Percentiles rank a stretch among this genome's conserved stretches.
Evolutionary conservation across 2,329 filamentous ascomycete genomes (phyloP).

Genomic region (Leptodontidium sp.): DNA sequence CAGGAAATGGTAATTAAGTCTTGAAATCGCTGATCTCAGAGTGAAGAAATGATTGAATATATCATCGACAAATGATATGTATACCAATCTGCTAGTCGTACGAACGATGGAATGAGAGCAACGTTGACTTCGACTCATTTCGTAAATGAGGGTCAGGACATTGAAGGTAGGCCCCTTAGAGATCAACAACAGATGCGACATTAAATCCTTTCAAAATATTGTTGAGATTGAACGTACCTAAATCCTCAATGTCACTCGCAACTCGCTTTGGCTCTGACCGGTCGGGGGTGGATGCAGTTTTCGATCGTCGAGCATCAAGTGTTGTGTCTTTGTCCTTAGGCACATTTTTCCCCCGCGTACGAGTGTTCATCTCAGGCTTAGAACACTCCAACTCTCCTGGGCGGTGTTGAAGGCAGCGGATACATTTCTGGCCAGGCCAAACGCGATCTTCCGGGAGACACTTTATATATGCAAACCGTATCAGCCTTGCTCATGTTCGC

Average conservation of each 20-base stretch:
- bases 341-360: slow-evolving; percentile 29
- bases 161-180: not conserved
- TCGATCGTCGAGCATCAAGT: slow-evolving; percentile 11
- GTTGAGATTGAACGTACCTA: not conserved
- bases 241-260: slow-evolving; percentile 21
- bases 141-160: not conserved
- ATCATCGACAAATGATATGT: too few relatives aligned
- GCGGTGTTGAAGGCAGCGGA: slow-evolving; percentile 29
- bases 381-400: slow-evolving; percentile 31
- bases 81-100: too few relatives aligned
- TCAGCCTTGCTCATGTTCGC: slow-evolving; percentile 14
- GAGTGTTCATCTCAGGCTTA: slow-evolving; percentile 28
- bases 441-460: slow-evolving; percentile 29
- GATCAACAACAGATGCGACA: not conserved
- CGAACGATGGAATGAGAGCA: not conserved
- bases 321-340: slow-evolving; percentile 14
- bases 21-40: too few relatives aligned
- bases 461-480: slow-evolving; percentile 11
- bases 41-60: too few relatives aligned
- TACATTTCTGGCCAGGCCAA: slow-evolving; percentile 31
- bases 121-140: not conserved
- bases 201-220: not conserved
- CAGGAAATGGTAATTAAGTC: not conserved
- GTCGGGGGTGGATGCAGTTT: slow-evolving; percentile 11
- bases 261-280: slow-evolving; percentile 13